phyloP scores from a whole-genome alignment of 768 basidiomycete species.

The Tulasnella sp. region DNA sequence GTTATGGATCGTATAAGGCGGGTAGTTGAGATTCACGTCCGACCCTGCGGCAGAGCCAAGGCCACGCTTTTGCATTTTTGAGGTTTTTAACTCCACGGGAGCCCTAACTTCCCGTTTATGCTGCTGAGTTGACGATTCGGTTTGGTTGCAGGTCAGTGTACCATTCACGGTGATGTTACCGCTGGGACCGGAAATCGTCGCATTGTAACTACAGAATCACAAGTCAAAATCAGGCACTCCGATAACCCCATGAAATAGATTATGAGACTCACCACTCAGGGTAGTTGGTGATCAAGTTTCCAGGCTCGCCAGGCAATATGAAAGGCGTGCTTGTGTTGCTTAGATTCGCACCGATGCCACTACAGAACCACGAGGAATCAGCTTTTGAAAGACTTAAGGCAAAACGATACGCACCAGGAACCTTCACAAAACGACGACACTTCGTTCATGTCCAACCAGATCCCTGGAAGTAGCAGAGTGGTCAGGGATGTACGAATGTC shows the following conservation, averaged over 20 bases:
- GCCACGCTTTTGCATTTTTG: slow-evolving; percentile 17
- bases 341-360: slow-evolving; percentile 48
- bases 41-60: slow-evolving; percentile 34
- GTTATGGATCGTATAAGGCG: slow-evolving; percentile 64
- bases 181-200: slow-evolving; percentile 50
- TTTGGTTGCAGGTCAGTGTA: slow-evolving; percentile 39
- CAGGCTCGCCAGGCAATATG: slow-evolving; percentile 47
- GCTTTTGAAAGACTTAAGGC: too few species aligned
- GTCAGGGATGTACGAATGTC: too few species aligned
- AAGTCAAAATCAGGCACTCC: too few species aligned
- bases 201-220: slow-evolving; percentile 42
- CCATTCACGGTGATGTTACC: slow-evolving; percentile 69
- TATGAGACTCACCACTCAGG: slow-evolving; percentile 50
- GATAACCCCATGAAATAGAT: too few species aligned
- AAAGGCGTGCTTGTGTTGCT: slow-evolving; percentile 46
- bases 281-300: slow-evolving; percentile 43
- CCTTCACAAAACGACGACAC: slow-evolving; percentile 18
- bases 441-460: slow-evolving; percentile 29
- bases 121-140: neutral
- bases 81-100: too few species aligned
- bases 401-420: too few species aligned
- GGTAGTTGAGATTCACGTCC: slow-evolving; percentile 42
- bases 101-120: slow-evolving; percentile 29
- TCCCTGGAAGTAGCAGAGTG: slow-evolving; percentile 9
- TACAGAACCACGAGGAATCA: slow-evolving; percentile 20